Conservation (phyloP, 1,284 basidiomycete species). For the Cutaneotrichosporon cyanovorans region DNA sequence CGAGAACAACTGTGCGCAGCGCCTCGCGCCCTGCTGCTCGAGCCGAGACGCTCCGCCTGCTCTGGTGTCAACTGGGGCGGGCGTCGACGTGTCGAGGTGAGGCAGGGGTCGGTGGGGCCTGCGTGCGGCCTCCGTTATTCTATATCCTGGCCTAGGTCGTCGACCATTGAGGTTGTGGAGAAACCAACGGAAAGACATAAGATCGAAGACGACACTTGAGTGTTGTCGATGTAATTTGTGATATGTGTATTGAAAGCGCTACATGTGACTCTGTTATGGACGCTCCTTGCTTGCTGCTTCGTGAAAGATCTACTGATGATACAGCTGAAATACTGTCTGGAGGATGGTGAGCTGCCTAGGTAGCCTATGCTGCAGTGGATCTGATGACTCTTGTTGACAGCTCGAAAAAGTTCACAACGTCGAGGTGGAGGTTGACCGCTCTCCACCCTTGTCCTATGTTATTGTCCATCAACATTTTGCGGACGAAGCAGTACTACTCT, state of each 20-base stretch:
- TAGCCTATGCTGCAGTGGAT: neutral
- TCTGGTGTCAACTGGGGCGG: neutral
- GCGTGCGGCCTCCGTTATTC: constrained; percentile 19
- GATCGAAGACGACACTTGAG: too few relatives aligned
- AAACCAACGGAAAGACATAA: constrained; percentile 25
- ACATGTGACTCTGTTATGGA: neutral
- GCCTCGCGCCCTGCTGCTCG: constrained; percentile 1
- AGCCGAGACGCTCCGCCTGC: constrained; percentile 10
- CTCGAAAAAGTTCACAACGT: neutral
- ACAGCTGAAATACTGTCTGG: neutral
- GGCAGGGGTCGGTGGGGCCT: neutral
- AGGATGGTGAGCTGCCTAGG: neutral
- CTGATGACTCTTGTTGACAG: neutral
- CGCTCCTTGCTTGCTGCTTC: neutral
- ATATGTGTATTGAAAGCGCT: neutral
- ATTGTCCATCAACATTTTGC: too few relatives aligned
- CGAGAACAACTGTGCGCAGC: constrained; percentile 10
- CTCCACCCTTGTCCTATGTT: too few relatives aligned
- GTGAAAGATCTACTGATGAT: too few relatives aligned
- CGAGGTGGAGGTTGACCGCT: neutral
- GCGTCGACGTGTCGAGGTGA: constrained; percentile 14
- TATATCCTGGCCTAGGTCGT: constrained; percentile 27
- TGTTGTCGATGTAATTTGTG: neutral
- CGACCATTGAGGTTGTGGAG: constrained; percentile 24
- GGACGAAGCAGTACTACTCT: too few relatives aligned